Percentiles rank a stretch among this genome's conserved stretches.
These are phyloP conservation scores for Monosporozyma siamensis DNA, from an alignment of 805 yeast species.

Conservation along the genomic window DNA sequence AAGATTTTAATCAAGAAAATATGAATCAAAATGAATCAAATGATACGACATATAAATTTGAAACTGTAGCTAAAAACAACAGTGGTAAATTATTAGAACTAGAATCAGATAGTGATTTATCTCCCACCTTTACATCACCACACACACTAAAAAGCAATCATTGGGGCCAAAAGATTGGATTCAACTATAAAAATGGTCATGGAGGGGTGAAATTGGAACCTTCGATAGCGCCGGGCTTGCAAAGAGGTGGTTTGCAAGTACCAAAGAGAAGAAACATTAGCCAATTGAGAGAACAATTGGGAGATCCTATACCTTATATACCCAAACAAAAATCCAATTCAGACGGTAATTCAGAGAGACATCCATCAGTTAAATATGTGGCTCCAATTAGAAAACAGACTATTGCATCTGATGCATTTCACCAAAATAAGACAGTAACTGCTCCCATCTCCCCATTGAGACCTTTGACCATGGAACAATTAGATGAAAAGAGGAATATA, in stretches of 20 bases:
- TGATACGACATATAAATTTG: neutral
- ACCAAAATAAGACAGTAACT: too few relatives aligned
- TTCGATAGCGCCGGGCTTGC: too few relatives aligned
- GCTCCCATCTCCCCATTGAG: neutral
- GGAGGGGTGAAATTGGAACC: too few relatives aligned
- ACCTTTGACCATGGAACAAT: slow-evolving; percentile 3
- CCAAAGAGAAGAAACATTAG: neutral
- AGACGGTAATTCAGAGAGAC: neutral
- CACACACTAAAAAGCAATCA: neutral
- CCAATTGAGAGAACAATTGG: slow-evolving; percentile 17
- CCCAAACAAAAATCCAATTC: slow-evolving; percentile 2
- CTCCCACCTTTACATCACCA: neutral
- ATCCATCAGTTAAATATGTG: neutral
- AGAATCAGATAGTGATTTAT: neutral
- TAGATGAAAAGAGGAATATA: slow-evolving; percentile 9
- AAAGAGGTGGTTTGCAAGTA: neutral
- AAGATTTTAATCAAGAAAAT: neutral
- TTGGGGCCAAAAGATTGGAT: neutral
- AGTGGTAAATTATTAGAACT: neutral
- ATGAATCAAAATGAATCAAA: neutral
- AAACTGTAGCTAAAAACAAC: too few relatives aligned
- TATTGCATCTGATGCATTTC: too few relatives aligned
- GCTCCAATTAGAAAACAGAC: neutral
- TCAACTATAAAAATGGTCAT: neutral
- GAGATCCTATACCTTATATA: slow-evolving; percentile 33